Evolutionary conservation across 371 early-diverging fungal species (phyloP).

Genomic region (Zancudomyces culisetae): DNA sequence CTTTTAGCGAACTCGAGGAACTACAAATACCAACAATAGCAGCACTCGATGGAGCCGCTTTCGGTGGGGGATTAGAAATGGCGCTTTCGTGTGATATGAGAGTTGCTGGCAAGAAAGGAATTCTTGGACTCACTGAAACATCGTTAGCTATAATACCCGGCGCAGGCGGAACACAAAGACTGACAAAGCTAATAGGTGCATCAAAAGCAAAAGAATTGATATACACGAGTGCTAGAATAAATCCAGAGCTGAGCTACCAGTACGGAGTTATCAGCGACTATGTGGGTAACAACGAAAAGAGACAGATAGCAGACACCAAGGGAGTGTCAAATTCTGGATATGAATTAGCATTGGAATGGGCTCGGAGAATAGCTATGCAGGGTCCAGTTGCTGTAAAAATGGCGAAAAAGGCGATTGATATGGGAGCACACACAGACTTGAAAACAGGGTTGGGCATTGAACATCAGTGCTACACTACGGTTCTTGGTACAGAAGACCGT

Average conservation of each 20-base stretch:
- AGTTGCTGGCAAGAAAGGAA: constrained; percentile 57
- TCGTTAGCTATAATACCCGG: constrained; percentile 93
- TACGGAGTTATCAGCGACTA: constrained; percentile 52
- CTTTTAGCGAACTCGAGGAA: constrained; percentile 70
- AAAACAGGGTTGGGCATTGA: constrained; percentile 78
- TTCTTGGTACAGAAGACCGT: constrained; percentile 86
- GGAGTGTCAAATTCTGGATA: constrained; percentile 24
- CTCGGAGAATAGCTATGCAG: constrained; percentile 59
- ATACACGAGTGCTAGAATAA: constrained; percentile 57
- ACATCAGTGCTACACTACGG: constrained; percentile 84
- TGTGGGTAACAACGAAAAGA: neutral
- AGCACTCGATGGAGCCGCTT: constrained; percentile 83
- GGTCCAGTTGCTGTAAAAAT: constrained; percentile 76
- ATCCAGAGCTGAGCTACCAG: constrained; percentile 34
- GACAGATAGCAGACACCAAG: constrained; percentile 2
- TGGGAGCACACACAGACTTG: constrained; percentile 64
- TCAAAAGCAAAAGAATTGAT: constrained; percentile 84
- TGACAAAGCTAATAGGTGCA: constrained; percentile 70
- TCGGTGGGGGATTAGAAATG: constrained; percentile 90
- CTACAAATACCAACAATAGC: constrained; percentile 88
- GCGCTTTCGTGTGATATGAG: constrained; percentile 84
- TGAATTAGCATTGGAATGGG: constrained; percentile 57
- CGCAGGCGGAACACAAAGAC: constrained; percentile 89
- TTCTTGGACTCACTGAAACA: constrained; percentile 84
- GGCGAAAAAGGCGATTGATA: constrained; percentile 75